These are phyloP conservation scores for Puccinia novopanici DNA, from an alignment of 1,284 basidiomycete species.

Conservation along the genomic window DNA sequence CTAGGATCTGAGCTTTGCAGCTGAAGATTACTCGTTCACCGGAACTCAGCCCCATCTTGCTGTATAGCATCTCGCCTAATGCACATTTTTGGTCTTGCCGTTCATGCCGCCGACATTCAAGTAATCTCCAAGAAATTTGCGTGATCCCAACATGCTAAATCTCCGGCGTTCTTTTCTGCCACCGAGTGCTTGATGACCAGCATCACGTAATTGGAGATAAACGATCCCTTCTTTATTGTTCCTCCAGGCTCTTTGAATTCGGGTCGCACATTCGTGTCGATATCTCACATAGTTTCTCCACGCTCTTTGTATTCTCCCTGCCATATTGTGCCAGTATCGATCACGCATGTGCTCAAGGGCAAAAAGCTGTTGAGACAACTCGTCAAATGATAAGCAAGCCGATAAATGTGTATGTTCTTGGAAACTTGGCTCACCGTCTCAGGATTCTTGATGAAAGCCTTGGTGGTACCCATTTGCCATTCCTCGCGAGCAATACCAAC, in stretches of 20 bases:
- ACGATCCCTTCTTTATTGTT: constrained; percentile 92
- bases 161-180: constrained; percentile 89
- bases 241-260: constrained; percentile 98
- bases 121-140: constrained; percentile 96
- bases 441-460: constrained; percentile 99
- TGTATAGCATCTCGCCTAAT: constrained; percentile 75
- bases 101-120: constrained; percentile 71
- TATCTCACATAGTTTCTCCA: constrained; percentile 94
- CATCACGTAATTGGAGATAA: constrained; percentile 85
- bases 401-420: not conserved
- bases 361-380: constrained; percentile 70
- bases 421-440: constrained; percentile 73
- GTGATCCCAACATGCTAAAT: constrained; percentile 89
- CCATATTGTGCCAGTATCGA: constrained; percentile 99
- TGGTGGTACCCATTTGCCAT: constrained; percentile 99
- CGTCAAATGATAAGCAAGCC: not conserved
- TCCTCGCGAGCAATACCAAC: constrained; percentile 94
- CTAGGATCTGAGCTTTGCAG: constrained; percentile 77
- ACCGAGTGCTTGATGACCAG: constrained; percentile 87
- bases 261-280: constrained; percentile 88
- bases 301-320: constrained; percentile 89
- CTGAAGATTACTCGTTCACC: constrained; percentile 83
- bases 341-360: constrained; percentile 98
- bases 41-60: constrained; percentile 74
- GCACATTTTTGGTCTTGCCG: constrained; percentile 67